phyloP scores from a whole-genome alignment of 2,329 filamentous ascomycete genomes.

The Pyrenochaeta sp. region DNA sequence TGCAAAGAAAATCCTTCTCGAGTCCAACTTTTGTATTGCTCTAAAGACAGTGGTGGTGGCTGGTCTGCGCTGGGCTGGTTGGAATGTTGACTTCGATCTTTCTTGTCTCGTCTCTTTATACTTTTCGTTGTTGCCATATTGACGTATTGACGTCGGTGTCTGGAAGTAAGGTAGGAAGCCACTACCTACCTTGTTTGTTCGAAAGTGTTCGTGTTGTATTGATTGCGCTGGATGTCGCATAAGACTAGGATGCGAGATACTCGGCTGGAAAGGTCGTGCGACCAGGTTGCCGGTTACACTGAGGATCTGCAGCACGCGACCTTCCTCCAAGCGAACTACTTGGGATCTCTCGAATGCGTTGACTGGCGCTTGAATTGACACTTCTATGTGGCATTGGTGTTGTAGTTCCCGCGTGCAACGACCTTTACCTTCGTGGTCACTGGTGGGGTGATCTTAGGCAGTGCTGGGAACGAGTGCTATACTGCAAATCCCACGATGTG shows the following conservation, averaged over 20 bases:
- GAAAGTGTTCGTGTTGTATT: slow-evolving; percentile 3
- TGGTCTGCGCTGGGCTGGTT: neutral
- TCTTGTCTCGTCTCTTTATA: slow-evolving; percentile 18
- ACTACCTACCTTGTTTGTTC: slow-evolving; percentile 11
- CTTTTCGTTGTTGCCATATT: neutral
- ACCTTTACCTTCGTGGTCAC: neutral
- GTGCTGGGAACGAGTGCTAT: neutral
- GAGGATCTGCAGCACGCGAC: slow-evolving; percentile 25
- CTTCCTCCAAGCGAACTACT: slow-evolving; percentile 20
- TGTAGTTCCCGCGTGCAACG: neutral
- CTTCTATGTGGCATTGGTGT: slow-evolving; percentile 8
- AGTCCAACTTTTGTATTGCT: too few relatives aligned
- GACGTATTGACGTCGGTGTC: too few relatives aligned
- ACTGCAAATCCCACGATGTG: neutral
- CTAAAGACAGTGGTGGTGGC: neutral
- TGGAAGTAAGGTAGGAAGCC: slow-evolving; percentile 10
- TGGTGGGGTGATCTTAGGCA: neutral
- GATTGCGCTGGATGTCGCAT: slow-evolving; percentile 6
- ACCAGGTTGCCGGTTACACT: slow-evolving; percentile 20
- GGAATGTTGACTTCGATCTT: neutral
- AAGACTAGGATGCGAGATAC: slow-evolving; percentile 8
- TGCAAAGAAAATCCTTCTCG: neutral
- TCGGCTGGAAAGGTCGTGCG: slow-evolving; percentile 14
- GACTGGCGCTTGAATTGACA: slow-evolving; percentile 1
- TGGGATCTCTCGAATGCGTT: slow-evolving; percentile 1